Evolutionary conservation across 352 stramenopile species (phyloP), one percentile per base, ranked within the genome.

Genomic region (Pythium chondricola): DNA sequence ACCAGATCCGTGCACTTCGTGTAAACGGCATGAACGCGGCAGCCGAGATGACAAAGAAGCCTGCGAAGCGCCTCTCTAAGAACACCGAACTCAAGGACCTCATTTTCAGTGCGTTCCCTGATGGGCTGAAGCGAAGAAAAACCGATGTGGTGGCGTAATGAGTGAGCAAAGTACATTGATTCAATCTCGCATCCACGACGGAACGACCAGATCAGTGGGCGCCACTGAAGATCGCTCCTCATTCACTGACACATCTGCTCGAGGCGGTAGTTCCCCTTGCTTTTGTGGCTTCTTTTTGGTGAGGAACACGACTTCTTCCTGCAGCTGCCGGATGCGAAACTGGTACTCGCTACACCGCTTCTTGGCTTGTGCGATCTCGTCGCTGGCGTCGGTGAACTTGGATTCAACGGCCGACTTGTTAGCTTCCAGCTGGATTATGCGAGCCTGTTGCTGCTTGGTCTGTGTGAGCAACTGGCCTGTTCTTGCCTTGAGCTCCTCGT

Each of bases 261-360:
- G n/a, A n/a, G n/a, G n/a, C n/a, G 10, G 20, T 11, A 8, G 37
- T 18, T 3, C 11, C 10, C 16, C 21, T 30, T 3, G 37, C 17
- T 40, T 40, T 43, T 10, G 21, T 4, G 30, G 26, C 4, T 47
- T 44, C 14, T 56, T 61, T 11, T 85, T 88, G 38, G 72, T 67
- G 10, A 78, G 44, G 35, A 83, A 87, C 22, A 74, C 47, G 24
- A 81, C 50, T 55, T 89, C 74, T 57, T 89, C 77, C 47, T 85
- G 70, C 3, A 89, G 64, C 58, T 89, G 72, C 35, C 78, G 71
- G 48, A 69, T 67, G 22, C 74, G 74, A 45, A 89, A 89, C 26
- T 83, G 70, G 22, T 56, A 53, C 48, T 84, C 71, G 13, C 74
- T 74, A 32, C 56, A 67, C 43, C 56, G 73, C 30, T 81, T 84